phyloP scores from a whole-genome alignment of 2,329 filamentous ascomycete species.

The Alternaria angustiovoidea region DNA sequence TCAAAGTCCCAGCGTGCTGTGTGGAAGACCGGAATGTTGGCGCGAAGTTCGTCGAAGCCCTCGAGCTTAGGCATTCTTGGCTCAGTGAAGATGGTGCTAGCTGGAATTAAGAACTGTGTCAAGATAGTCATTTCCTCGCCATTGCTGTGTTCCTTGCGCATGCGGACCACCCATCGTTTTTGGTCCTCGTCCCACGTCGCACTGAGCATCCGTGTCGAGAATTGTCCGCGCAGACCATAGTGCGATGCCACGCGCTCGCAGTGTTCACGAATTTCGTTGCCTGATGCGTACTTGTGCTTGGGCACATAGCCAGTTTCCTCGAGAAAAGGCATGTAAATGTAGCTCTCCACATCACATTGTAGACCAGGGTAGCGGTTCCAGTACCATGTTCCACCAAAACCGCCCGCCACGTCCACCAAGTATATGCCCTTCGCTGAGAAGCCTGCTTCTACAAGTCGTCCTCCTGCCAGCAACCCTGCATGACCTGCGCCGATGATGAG shows the following conservation, averaged over 20 bases:
- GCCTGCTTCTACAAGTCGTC: conserved; percentile 49
- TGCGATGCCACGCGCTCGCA: conserved; percentile 40
- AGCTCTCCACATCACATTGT: conserved; percentile 67
- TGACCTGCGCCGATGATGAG: conserved; percentile 12
- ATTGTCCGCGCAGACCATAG: conserved; percentile 51
- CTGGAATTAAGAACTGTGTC: conserved; percentile 10
- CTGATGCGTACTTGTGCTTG: conserved; percentile 55
- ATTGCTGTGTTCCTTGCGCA: conserved; percentile 18
- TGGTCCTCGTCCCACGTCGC: conserved; percentile 27
- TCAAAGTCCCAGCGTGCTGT: conserved; percentile 56
- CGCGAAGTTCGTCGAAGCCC: conserved; percentile 31
- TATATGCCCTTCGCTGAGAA: conserved; percentile 47
- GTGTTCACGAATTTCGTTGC: conserved; percentile 58
- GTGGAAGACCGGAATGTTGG: conserved; percentile 54
- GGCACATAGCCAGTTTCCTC: conserved; percentile 68
- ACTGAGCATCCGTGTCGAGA: conserved; percentile 29
- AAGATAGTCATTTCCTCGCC: conserved; percentile 12
- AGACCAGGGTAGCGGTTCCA: conserved; percentile 60
- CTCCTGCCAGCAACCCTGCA: conserved; percentile 4
- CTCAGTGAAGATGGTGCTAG: conserved; percentile 52
- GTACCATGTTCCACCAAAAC: conserved; percentile 59
- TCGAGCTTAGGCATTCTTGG: conserved; percentile 53
- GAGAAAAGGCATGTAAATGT: conserved; percentile 67
- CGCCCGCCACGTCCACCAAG: conserved; percentile 55
- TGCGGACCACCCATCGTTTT: conserved; percentile 16